phyloP scores from a whole-genome alignment of 306 rosid genomes.

The Fagus crenata region DNA sequence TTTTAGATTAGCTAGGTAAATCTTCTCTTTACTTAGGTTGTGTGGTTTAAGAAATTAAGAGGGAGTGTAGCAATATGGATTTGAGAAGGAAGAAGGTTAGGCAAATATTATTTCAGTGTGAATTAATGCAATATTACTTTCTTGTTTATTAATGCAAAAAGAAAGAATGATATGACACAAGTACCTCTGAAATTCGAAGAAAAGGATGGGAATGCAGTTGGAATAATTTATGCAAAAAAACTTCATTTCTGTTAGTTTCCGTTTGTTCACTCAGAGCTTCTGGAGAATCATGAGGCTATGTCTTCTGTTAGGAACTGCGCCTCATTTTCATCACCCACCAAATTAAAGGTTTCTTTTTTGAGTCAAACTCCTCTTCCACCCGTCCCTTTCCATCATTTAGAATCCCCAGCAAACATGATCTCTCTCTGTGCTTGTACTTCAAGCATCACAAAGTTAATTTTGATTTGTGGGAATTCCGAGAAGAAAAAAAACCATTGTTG shows the following conservation, averaged over 20 bases:
- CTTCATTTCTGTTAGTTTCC: constrained; percentile 21
- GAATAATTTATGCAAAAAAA: constrained; percentile 18
- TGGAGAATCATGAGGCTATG: not conserved
- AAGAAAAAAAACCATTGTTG: not conserved
- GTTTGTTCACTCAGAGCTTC: constrained; percentile 15
- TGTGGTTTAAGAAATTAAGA: too few species aligned
- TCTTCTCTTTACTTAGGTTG: too few species aligned
- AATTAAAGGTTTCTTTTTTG: constrained; percentile 13
- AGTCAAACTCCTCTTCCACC: constrained; percentile 23
- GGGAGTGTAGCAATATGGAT: too few species aligned
- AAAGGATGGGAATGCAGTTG: constrained; percentile 22
- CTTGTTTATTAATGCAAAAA: not conserved
- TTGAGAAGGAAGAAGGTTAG: too few species aligned
- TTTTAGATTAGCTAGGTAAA: too few species aligned
- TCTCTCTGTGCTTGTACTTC: not conserved
- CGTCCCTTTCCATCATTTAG: constrained; percentile 31
- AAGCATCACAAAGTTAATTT: not conserved
- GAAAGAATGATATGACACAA: not conserved
- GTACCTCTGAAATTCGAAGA: not conserved
- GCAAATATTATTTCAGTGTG: too few species aligned
- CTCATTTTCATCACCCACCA: constrained; percentile 38
- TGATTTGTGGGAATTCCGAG: not conserved
- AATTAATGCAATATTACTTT: too few species aligned
- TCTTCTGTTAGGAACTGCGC: not conserved
- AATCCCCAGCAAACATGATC: constrained; percentile 21